Percentiles rank a stretch among this genome's conserved stretches.
Conservation (phyloP, 345 rosid genomes). For the Bruguiera gymnorhiza region DNA sequence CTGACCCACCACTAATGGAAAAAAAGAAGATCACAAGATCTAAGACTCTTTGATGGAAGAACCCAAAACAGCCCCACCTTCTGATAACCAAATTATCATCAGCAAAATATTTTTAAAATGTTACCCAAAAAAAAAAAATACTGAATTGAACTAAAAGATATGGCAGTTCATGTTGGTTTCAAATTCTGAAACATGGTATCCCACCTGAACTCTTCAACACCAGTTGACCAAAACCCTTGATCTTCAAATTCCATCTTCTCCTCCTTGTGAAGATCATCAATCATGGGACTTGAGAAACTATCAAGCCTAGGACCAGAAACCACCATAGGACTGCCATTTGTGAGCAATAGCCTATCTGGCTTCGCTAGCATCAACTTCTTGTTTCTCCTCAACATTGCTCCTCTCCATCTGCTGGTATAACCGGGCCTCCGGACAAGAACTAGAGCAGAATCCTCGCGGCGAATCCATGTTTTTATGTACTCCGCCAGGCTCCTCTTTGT, state of each 20-base stretch:
- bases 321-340: conserved; percentile 47
- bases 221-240: conserved; percentile 46
- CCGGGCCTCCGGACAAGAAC: conserved; percentile 46
- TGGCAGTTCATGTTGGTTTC: conserved; percentile 60
- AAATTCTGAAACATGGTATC: conserved; percentile 85
- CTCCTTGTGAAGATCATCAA: conserved; percentile 38
- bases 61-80: too few species aligned
- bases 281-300: conserved; percentile 51
- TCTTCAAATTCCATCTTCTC: conserved; percentile 30
- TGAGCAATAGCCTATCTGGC: conserved; percentile 55
- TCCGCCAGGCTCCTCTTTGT: conserved; percentile 48
- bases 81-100: too few species aligned
- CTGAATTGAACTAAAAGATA: too few species aligned
- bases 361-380: conserved; percentile 44
- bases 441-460: conserved; percentile 44
- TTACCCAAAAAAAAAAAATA: too few species aligned
- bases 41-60: too few species aligned
- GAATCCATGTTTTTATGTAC: conserved; percentile 48
- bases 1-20: too few species aligned
- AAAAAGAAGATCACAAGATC: too few species aligned
- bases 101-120: too few species aligned
- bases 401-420: conserved; percentile 50
- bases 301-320: conserved; percentile 28
- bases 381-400: conserved; percentile 61
- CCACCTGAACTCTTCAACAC: conserved; percentile 73